Evolutionary conservation across 345 rosid genomes (phyloP), one percentile per base, ranked within the genome.

Genomic region (Litchi chinensis): DNA sequence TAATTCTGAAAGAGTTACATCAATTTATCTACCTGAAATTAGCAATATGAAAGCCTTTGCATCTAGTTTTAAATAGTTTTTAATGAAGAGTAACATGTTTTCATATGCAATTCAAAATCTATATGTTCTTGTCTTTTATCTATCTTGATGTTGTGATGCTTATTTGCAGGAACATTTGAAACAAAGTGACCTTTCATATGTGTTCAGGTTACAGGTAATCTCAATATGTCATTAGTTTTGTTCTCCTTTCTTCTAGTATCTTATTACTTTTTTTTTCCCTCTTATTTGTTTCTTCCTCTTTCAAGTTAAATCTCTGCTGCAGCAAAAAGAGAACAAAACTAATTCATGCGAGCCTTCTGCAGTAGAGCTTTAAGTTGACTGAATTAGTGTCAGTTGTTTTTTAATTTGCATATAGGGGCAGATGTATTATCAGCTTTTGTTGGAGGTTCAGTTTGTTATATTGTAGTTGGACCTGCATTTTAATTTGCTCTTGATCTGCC

Each of bases 141-240:
- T 18, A 81, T 76, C 57, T 79, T 57, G 12, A 46, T 71, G 6
- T 16, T 57, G 21, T 54, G 74, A 52, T 82, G 77, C 81, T 71
- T 77, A 65, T 79, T 83, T 87, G 84, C 92, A 93, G 98, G 99
- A 90, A 80, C 98, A 90, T 87, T 90, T 92, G 75, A 92, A 95
- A 80, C 93, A 93, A 81, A 92, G 98, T 84, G 96, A 93, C 76
- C 81, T 92, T 86, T 95, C 98, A 70, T 91, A 93, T 86, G 94
- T 95, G 73, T 95, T 95, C 82, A 90, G 97, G 79, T 83, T 95
- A 79, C 99, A 95, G 98, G 99, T 95, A 86, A 77, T 16, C 54
- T 74, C 13, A n/a, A 68, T 67, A 71, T 39, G 13, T 60, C 44
- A 28, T 65, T 68, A 32, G 67, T 54, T 69, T 28, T 79, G 19